Base-by-base conservation (phyloP, 2,329 filamentous ascomycete species). In the Botryosphaeria dothidea region DNA sequence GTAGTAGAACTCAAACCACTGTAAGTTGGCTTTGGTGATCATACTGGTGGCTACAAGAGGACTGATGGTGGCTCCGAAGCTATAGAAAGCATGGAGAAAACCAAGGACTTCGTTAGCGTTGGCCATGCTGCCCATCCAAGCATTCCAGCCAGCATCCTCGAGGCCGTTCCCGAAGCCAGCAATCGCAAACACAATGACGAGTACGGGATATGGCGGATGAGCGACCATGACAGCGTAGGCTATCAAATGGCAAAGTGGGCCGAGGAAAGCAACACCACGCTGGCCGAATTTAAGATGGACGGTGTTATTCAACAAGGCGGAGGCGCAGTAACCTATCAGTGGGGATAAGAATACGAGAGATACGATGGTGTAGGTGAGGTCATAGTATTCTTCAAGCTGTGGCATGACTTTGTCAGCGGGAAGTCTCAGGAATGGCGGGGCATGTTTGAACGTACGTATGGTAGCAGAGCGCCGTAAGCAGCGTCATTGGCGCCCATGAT, bases 1-100 rank as follows among this genome's bases (percentile, higher is more conserved):
- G 72, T 92, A 92, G 76, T 92, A 94, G 75, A 90, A 93, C 11
- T 81, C 81, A 70, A 89, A 92, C 92, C 92, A 95, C 0, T 80
- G 80, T 58, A 89, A 72, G 3, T 79, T 69, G 0, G 79, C 86
- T 68, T 86, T 87, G 0, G 88, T 87, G 38, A 93, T 85, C 85
- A 94, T 88, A 4, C 85, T 84, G 0, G 91, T 92, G 1, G 90
- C 90, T 66, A 92, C 83, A 6, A 93, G 75, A 0, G 91, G 91
- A 3, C 84, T 82, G 13, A 92, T 79, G 0, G 89, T 88, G 1
- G 88, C 91, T 0, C 91, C 91, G 0, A 91, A 71, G 0, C 90
- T 90, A 71, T 92, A 94, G 41, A 86, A 85, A 0, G 86, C 89
- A 73, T 93, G 90, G 27, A 93, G 77, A 66, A 92, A 82, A 0